Percentiles rank a stretch among this genome's conserved stretches.
Conservation (phyloP, 345 rosid genomes). For the Eucalyptus pumila region DNA sequence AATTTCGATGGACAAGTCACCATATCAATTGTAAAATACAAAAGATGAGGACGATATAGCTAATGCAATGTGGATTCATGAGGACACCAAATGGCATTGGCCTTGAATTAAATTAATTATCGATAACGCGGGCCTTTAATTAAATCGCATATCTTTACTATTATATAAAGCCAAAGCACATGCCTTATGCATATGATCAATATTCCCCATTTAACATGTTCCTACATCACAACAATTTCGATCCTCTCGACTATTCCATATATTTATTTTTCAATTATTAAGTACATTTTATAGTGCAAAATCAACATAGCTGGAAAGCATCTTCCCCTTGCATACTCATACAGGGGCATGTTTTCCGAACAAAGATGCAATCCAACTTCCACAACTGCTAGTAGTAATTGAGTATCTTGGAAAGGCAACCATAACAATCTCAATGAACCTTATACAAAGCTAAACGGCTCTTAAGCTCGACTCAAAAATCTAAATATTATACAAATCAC, state of each 20-base stretch:
- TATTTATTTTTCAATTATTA: neutral
- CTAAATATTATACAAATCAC: neutral
- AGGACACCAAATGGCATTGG: neutral
- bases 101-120: neutral
- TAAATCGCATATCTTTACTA: neutral
- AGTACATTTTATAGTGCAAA: neutral
- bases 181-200: neutral
- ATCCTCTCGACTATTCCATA: neutral
- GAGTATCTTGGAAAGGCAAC: neutral
- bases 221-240: neutral
- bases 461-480: neutral
- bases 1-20: neutral
- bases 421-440: neutral
- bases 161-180: neutral
- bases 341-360: neutral
- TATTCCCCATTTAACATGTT: neutral
- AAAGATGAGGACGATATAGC: neutral
- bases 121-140: too few species aligned
- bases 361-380: neutral
- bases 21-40: neutral
- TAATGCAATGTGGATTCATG: neutral
- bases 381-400: neutral
- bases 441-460: neutral
- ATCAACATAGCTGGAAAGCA: neutral
- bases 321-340: neutral